These are phyloP conservation scores for Globisporangium lucens DNA, from an alignment of 352 stramenopile species.

Conservation along the genomic window DNA sequence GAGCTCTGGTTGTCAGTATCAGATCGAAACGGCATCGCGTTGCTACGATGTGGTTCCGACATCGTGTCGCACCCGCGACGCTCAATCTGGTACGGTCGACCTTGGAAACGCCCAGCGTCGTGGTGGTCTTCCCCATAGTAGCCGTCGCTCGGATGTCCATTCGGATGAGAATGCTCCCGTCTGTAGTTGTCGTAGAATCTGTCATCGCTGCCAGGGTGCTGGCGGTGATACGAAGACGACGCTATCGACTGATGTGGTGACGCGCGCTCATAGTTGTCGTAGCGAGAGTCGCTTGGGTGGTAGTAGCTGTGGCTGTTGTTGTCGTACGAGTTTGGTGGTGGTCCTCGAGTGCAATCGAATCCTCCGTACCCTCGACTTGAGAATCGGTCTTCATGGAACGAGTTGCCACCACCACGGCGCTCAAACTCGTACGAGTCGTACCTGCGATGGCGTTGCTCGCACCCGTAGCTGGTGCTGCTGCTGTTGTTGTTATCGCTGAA, in stretches of 20 bases:
- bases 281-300: conserved; percentile 13
- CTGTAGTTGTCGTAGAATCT: neutral
- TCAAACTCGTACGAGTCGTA: neutral
- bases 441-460: neutral
- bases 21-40: neutral
- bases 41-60: neutral
- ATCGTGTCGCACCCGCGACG: neutral
- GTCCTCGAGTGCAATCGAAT: neutral
- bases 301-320: conserved; percentile 5
- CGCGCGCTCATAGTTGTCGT: neutral
- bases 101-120: neutral
- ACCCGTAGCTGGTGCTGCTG: neutral
- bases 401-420: neutral
- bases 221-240: neutral
- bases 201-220: neutral
- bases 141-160: neutral
- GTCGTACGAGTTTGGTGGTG: neutral
- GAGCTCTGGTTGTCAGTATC: neutral
- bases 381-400: neutral
- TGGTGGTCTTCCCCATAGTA: neutral
- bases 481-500: neutral
- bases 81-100: neutral
- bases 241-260: neutral
- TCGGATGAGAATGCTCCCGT: neutral
- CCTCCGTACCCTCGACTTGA: neutral